Evolutionary conservation across 73 alveolate genomes (phyloP).

Genomic region (Paramecium bursaria): DNA sequence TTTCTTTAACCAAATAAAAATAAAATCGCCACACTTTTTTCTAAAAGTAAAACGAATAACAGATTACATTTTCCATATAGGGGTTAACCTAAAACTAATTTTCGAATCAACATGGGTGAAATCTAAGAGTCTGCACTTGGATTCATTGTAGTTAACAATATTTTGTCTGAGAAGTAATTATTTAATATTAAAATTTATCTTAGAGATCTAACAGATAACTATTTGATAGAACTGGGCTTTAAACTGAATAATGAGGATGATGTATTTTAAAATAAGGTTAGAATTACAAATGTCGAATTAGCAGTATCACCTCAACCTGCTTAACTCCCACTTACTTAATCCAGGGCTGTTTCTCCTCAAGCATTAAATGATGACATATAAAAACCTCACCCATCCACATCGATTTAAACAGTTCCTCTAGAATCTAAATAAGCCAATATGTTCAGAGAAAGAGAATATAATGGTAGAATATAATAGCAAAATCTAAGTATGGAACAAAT

Average conservation of each 20-base stretch:
- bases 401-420: too few relatives aligned
- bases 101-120: neutral
- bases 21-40: slow-evolving; percentile 26
- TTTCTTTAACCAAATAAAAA: slow-evolving; percentile 30
- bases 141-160: neutral
- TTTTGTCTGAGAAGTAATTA: neutral
- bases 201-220: slow-evolving; percentile 46
- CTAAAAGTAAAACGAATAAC: slow-evolving; percentile 7
- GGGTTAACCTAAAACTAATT: neutral
- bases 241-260: slow-evolving; percentile 4
- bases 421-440: too few relatives aligned
- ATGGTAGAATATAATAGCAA: too few relatives aligned
- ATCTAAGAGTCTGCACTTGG: slow-evolving; percentile 13
- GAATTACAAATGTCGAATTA: neutral
- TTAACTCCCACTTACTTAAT: too few relatives aligned
- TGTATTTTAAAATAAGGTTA: neutral
- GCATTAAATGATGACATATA: too few relatives aligned
- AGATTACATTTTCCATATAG: slow-evolving; percentile 44
- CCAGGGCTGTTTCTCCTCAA: too few relatives aligned
- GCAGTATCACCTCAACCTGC: too few relatives aligned
- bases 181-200: neutral
- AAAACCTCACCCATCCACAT: too few relatives aligned
- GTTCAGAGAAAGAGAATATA: too few relatives aligned
- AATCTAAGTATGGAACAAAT: too few relatives aligned
- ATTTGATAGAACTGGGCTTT: slow-evolving; percentile 35